Evolutionary conservation across 306 rosid genomes (phyloP).

Genomic region (Cucurbita ficifolia): DNA sequence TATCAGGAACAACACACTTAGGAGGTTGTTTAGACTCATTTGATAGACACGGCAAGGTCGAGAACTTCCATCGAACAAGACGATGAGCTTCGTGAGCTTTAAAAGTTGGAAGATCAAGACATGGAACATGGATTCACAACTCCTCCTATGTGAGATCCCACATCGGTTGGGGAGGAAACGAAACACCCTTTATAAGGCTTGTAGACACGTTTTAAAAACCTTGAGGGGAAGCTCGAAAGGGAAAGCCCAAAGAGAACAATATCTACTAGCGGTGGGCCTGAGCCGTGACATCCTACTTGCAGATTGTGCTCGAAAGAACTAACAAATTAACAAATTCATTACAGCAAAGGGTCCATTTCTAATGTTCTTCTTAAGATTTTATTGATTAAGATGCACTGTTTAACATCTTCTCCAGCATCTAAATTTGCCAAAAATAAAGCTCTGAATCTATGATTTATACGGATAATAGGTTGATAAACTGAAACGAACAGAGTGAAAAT

Average conservation of each 20-base stretch:
- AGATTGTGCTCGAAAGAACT: not conserved
- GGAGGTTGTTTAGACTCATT: not conserved
- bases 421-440: not conserved
- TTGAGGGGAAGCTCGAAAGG: no score
- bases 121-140: not conserved
- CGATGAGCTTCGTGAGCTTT: not conserved
- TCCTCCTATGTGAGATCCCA: no score
- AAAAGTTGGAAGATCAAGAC: not conserved
- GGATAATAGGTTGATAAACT: not conserved
- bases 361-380: not conserved
- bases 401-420: not conserved
- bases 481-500: not conserved
- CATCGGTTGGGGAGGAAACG: no score
- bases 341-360: not conserved
- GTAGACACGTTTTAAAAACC: no score
- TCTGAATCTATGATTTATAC: not conserved
- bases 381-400: not conserved
- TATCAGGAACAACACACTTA: not conserved
- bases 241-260: no score
- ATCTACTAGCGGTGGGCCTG: no score
- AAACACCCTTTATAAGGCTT: no score
- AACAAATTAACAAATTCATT: not conserved
- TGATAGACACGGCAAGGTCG: not conserved
- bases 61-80: not conserved
- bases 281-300: no score